Percentiles rank a stretch among this genome's conserved stretches.
Conservation (phyloP, 352 stramenopile genomes). For the Phytophthora idaei region DNA sequence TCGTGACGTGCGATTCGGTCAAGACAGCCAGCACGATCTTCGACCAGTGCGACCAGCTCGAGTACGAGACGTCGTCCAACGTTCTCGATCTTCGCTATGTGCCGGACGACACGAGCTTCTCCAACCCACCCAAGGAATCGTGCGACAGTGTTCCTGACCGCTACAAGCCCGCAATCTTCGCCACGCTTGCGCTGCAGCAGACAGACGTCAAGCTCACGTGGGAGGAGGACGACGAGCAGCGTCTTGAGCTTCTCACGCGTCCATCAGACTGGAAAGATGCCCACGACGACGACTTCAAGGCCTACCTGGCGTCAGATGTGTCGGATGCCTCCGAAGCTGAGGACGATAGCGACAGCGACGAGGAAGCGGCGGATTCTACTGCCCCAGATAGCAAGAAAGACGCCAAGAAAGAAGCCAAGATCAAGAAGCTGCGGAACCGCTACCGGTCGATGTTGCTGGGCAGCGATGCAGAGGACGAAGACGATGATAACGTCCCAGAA, state of each 20-base stretch:
- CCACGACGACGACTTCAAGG: slow-evolving; percentile 93
- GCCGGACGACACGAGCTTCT: slow-evolving; percentile 90
- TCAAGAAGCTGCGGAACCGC: slow-evolving; percentile 81
- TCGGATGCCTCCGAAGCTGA: slow-evolving; percentile 65
- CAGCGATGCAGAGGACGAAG: slow-evolving; percentile 72
- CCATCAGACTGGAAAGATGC: slow-evolving; percentile 81
- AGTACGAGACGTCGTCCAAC: slow-evolving; percentile 97
- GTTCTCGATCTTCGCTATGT: slow-evolving; percentile 96
- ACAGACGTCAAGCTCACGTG: slow-evolving; percentile 96
- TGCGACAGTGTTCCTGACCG: slow-evolving; percentile 86
- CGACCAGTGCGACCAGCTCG: slow-evolving; percentile 96
- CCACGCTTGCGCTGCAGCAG: slow-evolving; percentile 91
- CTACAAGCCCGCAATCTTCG: slow-evolving; percentile 96
- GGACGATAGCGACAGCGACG: slow-evolving; percentile 48
- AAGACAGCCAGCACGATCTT: slow-evolving; percentile 94
- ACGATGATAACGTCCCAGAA: slow-evolving; percentile 41
- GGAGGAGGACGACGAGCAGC: slow-evolving; percentile 93
- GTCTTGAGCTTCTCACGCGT: slow-evolving; percentile 86
- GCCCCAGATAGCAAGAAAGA: slow-evolving; percentile 41
- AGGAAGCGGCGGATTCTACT: slow-evolving; percentile 15
- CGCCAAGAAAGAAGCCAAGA: slow-evolving; percentile 68
- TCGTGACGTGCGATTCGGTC: slow-evolving; percentile 93
- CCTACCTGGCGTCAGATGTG: slow-evolving; percentile 92
- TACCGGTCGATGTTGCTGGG: slow-evolving; percentile 84
- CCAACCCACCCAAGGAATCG: slow-evolving; percentile 88